A percentile compares a stretch with the other conserved stretches of the same genome.
phyloP scores from a whole-genome alignment of 1,284 basidiomycete genomes.

The Ceratobasidium sp. region DNA sequence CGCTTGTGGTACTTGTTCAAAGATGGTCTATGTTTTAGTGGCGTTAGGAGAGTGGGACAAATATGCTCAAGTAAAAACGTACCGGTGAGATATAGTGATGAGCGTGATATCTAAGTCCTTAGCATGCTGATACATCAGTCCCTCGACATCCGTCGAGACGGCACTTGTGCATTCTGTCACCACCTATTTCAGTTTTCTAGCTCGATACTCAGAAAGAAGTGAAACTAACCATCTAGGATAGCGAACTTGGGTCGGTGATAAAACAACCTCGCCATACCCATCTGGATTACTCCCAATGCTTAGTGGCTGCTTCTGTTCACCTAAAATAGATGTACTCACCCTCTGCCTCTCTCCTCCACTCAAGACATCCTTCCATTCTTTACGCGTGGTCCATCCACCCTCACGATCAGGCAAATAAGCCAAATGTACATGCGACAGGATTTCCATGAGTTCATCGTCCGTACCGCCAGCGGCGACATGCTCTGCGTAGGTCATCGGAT shows the following conservation, averaged over 20 bases:
- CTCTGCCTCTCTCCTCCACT: slow-evolving; percentile 97
- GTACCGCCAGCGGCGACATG: slow-evolving; percentile 72
- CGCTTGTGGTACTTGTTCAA: slow-evolving; percentile 86
- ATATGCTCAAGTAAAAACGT: slow-evolving; percentile 45
- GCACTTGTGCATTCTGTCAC: slow-evolving; percentile 90
- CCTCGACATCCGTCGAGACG: slow-evolving; percentile 96
- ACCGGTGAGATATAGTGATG: slow-evolving; percentile 89
- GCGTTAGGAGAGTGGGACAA: not conserved
- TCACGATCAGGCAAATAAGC: slow-evolving; percentile 88
- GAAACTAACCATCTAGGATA: slow-evolving; percentile 71
- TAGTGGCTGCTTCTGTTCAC: slow-evolving; percentile 12
- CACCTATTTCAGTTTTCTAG: slow-evolving; percentile 40
- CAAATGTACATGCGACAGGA: slow-evolving; percentile 83
- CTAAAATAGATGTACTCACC: slow-evolving; percentile 58
- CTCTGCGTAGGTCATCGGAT: slow-evolving; percentile 85
- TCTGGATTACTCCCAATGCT: slow-evolving; percentile 58
- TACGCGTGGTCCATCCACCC: slow-evolving; percentile 88
- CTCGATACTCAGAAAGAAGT: slow-evolving; percentile 11
- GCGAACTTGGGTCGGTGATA: slow-evolving; percentile 85
- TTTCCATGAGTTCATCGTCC: slow-evolving; percentile 75
- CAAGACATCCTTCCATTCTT: slow-evolving; percentile 96
- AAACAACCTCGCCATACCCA: slow-evolving; percentile 86
- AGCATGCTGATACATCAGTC: slow-evolving; percentile 93
- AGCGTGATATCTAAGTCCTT: slow-evolving; percentile 93
- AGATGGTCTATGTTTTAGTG: slow-evolving; percentile 66